Percentiles rank a stretch among this genome's conserved stretches.
phyloP scores from a whole-genome alignment of 106 monocot species.

The Triglochin maritima region DNA sequence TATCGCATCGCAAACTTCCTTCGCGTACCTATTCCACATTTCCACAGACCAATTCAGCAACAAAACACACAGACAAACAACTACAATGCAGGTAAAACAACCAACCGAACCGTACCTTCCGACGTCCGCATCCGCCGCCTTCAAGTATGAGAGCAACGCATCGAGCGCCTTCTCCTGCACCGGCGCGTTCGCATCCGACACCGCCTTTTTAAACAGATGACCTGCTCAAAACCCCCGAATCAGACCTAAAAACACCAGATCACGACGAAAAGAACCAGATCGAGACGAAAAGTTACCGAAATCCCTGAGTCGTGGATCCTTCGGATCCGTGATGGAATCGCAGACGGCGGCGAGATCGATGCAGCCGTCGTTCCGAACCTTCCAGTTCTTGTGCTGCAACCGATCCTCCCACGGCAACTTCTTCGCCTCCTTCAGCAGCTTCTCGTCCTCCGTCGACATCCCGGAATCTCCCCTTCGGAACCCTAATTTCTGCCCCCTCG shows the following conservation, averaged over 20 bases:
- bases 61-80: neutral
- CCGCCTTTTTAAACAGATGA: constrained; percentile 84
- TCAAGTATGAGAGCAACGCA: constrained; percentile 64
- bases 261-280: constrained; percentile 3
- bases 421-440: constrained; percentile 96
- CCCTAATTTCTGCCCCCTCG: neutral
- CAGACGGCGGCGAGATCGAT: constrained; percentile 89
- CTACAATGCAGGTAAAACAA: neutral
- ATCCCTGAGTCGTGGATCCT: constrained; percentile 80
- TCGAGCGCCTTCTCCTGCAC: constrained; percentile 99
- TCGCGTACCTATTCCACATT: constrained; percentile 55
- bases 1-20: constrained; percentile 92
- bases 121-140: constrained; percentile 86
- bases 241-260: neutral
- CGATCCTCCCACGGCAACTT: constrained; percentile 99
- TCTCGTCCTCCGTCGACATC: constrained; percentile 99
- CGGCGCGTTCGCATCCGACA: constrained; percentile 92
- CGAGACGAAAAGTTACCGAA: constrained; percentile 40
- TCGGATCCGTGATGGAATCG: constrained; percentile 91
- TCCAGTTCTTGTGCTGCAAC: constrained; percentile 96
- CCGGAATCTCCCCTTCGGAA: neutral
- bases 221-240: constrained; percentile 14
- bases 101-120: constrained; percentile 40
- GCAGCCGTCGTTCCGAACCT: constrained; percentile 96
- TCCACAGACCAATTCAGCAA: constrained; percentile 2